A percentile compares a stretch with the other conserved stretches of the same genome.
Evolutionary conservation across 2,329 filamentous ascomycete species (phyloP).

Genomic region (Scedosporium minutisporum): DNA sequence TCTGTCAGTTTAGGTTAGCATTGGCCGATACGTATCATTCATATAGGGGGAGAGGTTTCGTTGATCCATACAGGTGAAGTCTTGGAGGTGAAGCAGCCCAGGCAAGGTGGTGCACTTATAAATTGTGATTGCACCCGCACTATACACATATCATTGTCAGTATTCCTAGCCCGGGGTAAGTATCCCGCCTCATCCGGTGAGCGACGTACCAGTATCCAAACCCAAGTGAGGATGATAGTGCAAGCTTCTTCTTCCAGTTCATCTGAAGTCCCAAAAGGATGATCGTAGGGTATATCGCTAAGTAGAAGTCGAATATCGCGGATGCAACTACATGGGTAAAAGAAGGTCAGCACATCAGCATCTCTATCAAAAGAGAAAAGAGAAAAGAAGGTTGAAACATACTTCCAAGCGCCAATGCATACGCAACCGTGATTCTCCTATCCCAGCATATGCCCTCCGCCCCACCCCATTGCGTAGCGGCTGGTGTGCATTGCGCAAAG

Average conservation of each 20-base stretch:
- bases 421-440: slow-evolving; percentile 25
- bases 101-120: slow-evolving; percentile 26
- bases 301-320: slow-evolving; percentile 29
- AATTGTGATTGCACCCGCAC: slow-evolving; percentile 17
- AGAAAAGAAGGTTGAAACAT: slow-evolving; percentile 6
- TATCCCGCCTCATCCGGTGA: no score
- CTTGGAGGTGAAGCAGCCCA: slow-evolving; percentile 14
- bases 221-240: slow-evolving; percentile 25
- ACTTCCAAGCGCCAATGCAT: slow-evolving; percentile 30
- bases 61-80: slow-evolving; percentile 2
- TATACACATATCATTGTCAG: slow-evolving; percentile 2
- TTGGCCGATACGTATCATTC: no score
- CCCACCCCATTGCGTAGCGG: slow-evolving; percentile 25
- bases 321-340: slow-evolving; percentile 17
- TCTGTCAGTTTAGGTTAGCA: neutral
- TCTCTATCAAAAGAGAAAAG: neutral
- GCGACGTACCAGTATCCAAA: slow-evolving; percentile 25
- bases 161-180: neutral
- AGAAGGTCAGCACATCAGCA: no score
- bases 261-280: slow-evolving; percentile 27
- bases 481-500: slow-evolving; percentile 31
- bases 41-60: no score
- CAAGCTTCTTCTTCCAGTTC: slow-evolving; percentile 29
- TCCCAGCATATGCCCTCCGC: slow-evolving; percentile 24
- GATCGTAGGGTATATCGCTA: slow-evolving; percentile 30